Conservation (phyloP, 148 eudicot species). For the Chenopodium berlandieri region DNA sequence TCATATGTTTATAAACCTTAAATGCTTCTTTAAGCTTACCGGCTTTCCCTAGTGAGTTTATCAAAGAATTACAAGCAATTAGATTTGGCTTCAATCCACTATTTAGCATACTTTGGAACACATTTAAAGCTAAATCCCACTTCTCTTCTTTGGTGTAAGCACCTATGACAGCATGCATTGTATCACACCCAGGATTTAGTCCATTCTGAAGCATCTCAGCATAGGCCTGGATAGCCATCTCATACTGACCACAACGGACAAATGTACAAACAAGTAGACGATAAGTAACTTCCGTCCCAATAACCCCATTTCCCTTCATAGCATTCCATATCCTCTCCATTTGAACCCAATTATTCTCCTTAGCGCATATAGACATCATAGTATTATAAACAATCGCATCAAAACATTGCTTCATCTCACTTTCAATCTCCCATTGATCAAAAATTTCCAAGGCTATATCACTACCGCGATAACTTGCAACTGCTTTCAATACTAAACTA, state of each 20-base stretch:
- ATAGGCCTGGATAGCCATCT: conserved; percentile 66
- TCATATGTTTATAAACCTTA: conserved; percentile 39
- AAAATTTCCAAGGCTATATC: conserved; percentile 50
- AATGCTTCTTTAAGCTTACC: conserved; percentile 51
- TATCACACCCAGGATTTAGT: conserved; percentile 40
- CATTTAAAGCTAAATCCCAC: conserved; percentile 50
- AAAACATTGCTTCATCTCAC: conserved; percentile 33
- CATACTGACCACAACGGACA: conserved; percentile 61
- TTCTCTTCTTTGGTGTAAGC: conserved; percentile 64
- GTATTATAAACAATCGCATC: conserved; percentile 65
- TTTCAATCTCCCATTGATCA: conserved; percentile 35
- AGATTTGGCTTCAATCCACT: conserved; percentile 55
- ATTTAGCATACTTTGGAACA: conserved; percentile 47
- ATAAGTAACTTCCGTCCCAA: conserved; percentile 57
- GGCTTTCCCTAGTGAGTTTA: conserved; percentile 63
- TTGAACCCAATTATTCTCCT: conserved; percentile 50
- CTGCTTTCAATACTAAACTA: conserved; percentile 57
- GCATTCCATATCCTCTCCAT: conserved; percentile 51
- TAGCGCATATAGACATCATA: conserved; percentile 51
- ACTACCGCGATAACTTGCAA: conserved; percentile 39
- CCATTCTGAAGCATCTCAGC: conserved; percentile 55
- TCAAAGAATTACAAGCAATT: conserved; percentile 56
- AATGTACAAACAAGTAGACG: conserved; percentile 54
- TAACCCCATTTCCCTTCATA: conserved; percentile 40
- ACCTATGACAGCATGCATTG: conserved; percentile 62